These are phyloP conservation scores for Cylindrodendrum hubeiense DNA, from an alignment of 2,329 filamentous ascomycete genomes.

Conservation along the genomic window DNA sequence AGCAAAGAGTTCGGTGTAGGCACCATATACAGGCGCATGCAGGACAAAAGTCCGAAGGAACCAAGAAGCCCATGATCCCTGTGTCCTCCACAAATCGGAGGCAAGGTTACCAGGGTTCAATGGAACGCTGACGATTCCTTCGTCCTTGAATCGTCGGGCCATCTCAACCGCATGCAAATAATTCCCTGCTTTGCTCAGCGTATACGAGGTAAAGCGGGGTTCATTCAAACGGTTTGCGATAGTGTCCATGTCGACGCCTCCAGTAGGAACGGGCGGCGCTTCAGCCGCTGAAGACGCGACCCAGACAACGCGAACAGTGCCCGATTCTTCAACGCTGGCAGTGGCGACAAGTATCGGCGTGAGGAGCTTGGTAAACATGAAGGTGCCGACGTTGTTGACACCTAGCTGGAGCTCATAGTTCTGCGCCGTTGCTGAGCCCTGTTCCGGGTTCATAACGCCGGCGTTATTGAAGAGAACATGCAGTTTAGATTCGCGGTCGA, in stretches of 20 bases:
- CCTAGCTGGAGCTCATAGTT: slow-evolving; percentile 57
- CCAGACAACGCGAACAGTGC: slow-evolving; percentile 50
- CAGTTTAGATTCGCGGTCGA: slow-evolving; percentile 42
- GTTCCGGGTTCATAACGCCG: slow-evolving; percentile 53
- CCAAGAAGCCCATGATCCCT: slow-evolving; percentile 29
- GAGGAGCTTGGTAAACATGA: slow-evolving; percentile 54
- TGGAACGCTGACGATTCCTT: slow-evolving; percentile 48
- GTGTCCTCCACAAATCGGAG: slow-evolving; percentile 51
- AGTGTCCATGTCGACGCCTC: slow-evolving; percentile 42
- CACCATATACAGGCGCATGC: slow-evolving; percentile 52
- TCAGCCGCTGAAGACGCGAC: slow-evolving; percentile 43
- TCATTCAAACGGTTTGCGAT: slow-evolving; percentile 19
- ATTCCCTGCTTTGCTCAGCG: slow-evolving; percentile 49
- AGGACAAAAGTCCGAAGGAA: slow-evolving; percentile 37
- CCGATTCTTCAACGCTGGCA: slow-evolving; percentile 44
- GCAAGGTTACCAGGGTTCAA: slow-evolving; percentile 56
- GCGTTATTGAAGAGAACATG: slow-evolving; percentile 59
- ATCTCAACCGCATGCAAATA: slow-evolving; percentile 49
- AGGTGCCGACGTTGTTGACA: slow-evolving; percentile 55
- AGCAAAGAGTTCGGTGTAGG: slow-evolving; percentile 61
- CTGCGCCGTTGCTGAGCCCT: slow-evolving; percentile 52
- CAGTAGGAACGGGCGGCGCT: slow-evolving; percentile 21
- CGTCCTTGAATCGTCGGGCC: slow-evolving; percentile 40
- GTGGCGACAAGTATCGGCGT: slow-evolving; percentile 50
- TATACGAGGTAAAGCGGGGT: slow-evolving; percentile 34